Percentiles rank a stretch among this genome's conserved stretches.
These are phyloP conservation scores for Tricholoma saponaceum DNA, from an alignment of 768 basidiomycete genomes.

Conservation along the genomic window DNA sequence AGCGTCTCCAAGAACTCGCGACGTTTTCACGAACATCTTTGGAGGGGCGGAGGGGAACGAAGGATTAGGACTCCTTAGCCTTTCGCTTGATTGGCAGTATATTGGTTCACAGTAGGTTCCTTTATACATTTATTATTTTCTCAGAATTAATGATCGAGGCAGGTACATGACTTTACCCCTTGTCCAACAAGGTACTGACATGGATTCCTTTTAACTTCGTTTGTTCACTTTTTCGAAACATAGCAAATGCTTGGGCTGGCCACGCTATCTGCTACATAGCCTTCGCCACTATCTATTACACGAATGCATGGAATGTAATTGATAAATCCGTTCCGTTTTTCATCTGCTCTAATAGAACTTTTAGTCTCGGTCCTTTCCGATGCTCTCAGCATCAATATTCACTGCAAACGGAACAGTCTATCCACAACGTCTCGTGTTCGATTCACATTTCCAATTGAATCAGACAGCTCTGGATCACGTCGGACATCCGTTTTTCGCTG, in stretches of 20 bases:
- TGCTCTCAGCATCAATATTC: background rate
- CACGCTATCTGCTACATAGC: background rate
- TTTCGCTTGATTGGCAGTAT: constrained; percentile 71
- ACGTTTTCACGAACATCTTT: background rate
- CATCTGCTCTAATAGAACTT: background rate
- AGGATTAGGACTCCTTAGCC: constrained; percentile 54
- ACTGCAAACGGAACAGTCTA: background rate
- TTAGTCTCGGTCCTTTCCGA: background rate
- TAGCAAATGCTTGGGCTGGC: background rate
- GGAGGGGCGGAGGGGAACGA: constrained; percentile 63
- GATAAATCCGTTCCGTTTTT: background rate
- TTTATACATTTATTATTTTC: background rate
- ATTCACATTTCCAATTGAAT: background rate
- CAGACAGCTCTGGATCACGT: background rate
- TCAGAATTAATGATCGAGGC: background rate
- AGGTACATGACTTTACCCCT: constrained; percentile 52
- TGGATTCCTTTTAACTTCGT: background rate
- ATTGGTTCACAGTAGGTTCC: constrained; percentile 39
- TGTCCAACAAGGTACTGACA: constrained; percentile 44
- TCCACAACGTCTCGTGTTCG: background rate
- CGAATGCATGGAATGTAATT: background rate
- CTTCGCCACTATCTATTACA: background rate
- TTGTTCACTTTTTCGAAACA: background rate
- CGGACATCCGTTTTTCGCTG: background rate
- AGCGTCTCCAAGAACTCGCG: background rate